Base-by-base conservation (phyloP, 805 yeast genomes). In the Candida nanaspora region DNA sequence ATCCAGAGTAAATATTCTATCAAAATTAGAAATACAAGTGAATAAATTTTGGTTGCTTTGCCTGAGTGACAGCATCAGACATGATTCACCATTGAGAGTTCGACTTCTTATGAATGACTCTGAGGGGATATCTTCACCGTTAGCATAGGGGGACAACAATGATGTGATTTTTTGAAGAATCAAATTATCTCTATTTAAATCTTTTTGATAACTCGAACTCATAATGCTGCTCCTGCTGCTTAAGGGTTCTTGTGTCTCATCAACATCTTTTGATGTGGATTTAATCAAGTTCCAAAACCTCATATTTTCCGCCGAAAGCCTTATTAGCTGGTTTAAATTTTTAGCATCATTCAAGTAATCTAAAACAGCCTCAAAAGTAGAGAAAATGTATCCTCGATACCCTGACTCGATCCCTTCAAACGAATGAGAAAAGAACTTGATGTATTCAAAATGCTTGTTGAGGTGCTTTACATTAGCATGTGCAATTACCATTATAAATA, bases 361-460 rank as follows among this genome's bases (percentile, higher is more conserved):
- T 8, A 86, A 52, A 0, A 86, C 94, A 0, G 88, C 95, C 50
- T 88, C 95, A 34, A 88, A 66, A 6, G 95, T 86, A 35, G 95
- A 82, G 13, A 87, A 48, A 1, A 88, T 80, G 56, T 91, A 91
- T 10, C 86, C 94, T 25, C 74, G 57, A 20, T 75, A 66, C 0
- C 96, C 96, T 3, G 67, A 54, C 33, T 69, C 75, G 7, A 67
- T 52, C 31, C 68, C 68, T n/a, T 60, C 62, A 29, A 59, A 59
- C 0, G 52, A 47, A 2, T 63, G 63, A 19, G 81, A 70, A 52
- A 82, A 86, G 31, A 70, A 65, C 45, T 78, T 76, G 38, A 88
- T 70, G 55, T 86, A 87, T 35, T 63, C 69, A 10, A 89, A 54
- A 47, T 84, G 88, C 2, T 76, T 71, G 47, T 76, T 81, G 21